phyloP scores from a whole-genome alignment of 202 grass and related monocot species.

The Elaeis oleifera region DNA sequence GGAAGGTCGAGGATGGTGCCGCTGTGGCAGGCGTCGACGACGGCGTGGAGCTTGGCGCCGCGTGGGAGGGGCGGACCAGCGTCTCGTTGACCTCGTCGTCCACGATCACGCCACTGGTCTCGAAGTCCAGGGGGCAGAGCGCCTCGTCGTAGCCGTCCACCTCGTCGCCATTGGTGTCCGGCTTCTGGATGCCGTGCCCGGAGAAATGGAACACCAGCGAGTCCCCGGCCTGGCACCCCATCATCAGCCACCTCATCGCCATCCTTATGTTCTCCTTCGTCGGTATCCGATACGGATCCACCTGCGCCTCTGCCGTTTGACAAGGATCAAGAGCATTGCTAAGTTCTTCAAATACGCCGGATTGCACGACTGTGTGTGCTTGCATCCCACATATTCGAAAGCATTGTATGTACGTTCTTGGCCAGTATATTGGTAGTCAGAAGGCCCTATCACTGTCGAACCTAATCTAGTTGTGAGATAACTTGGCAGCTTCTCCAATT shows the following conservation, averaged over 20 bases:
- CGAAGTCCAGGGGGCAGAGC: conserved; percentile 74
- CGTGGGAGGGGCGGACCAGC: conserved; percentile 50
- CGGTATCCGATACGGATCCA: conserved; percentile 31
- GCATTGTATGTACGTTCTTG: no score
- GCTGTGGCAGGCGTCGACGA: conserved; percentile 86
- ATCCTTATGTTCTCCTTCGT: conserved; percentile 47
- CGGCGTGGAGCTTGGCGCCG: conserved; percentile 63
- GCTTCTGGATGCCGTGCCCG: conserved; percentile 76
- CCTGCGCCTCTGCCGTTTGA: conserved; percentile 38
- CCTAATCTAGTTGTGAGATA: no score
- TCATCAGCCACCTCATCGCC: conserved; percentile 76
- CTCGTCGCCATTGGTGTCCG: conserved; percentile 64
- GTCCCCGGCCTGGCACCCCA: conserved; percentile 40
- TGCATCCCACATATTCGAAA: no score
- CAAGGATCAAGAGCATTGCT: neutral
- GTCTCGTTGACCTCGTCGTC: conserved; percentile 78
- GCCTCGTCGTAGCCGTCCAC: conserved; percentile 82
- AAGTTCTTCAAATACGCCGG: no score
- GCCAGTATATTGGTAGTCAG: no score
- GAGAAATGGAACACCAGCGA: conserved; percentile 90
- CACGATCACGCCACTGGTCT: conserved; percentile 44
- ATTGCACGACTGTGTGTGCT: no score
- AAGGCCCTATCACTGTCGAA: no score
- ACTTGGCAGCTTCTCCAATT: no score
- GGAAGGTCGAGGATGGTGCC: conserved; percentile 83